phyloP scores from a whole-genome alignment of 2,329 filamentous ascomycete genomes.

The Monosporascus ibericus region DNA sequence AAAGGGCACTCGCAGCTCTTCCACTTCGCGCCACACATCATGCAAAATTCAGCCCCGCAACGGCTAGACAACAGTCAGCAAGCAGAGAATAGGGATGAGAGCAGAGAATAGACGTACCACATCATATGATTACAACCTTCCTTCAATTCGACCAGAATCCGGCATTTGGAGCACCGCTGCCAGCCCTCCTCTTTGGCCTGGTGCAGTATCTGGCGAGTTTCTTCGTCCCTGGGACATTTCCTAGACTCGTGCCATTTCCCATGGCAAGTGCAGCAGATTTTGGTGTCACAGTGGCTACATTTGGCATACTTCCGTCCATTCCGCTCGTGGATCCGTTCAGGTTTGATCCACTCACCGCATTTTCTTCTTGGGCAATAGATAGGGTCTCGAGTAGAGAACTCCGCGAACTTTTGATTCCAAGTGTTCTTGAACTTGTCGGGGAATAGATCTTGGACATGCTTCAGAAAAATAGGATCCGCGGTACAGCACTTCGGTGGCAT shows the following conservation, averaged over 20 bases:
- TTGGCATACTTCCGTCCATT: constrained; percentile 59
- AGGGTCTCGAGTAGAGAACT: constrained; percentile 67
- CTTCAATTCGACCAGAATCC: constrained; percentile 67
- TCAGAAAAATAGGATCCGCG: constrained; percentile 63
- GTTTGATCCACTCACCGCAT: constrained; percentile 77
- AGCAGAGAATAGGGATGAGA: constrained; percentile 1
- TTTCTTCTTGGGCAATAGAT: constrained; percentile 68
- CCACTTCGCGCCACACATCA: constrained; percentile 77
- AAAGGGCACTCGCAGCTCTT: constrained; percentile 77
- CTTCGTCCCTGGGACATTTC: constrained; percentile 68
- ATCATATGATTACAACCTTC: constrained; percentile 87
- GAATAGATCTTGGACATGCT: constrained; percentile 71
- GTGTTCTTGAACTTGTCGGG: constrained; percentile 65
- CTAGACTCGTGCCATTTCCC: constrained; percentile 64
- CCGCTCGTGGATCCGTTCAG: constrained; percentile 56
- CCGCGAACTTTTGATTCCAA: constrained; percentile 77
- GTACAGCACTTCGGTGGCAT: constrained; percentile 86
- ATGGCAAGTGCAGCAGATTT: constrained; percentile 70
- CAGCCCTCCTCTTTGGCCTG: constrained; percentile 63
- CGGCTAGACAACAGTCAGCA: constrained; percentile 38
- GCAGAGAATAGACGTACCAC: constrained; percentile 51
- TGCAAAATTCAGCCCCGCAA: constrained; percentile 81
- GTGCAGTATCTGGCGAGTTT: constrained; percentile 55
- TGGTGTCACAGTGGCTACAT: constrained; percentile 66
- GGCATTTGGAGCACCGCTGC: constrained; percentile 72